phyloP scores from a whole-genome alignment of 1,284 basidiomycete genomes.

The Peniophora sp. region DNA sequence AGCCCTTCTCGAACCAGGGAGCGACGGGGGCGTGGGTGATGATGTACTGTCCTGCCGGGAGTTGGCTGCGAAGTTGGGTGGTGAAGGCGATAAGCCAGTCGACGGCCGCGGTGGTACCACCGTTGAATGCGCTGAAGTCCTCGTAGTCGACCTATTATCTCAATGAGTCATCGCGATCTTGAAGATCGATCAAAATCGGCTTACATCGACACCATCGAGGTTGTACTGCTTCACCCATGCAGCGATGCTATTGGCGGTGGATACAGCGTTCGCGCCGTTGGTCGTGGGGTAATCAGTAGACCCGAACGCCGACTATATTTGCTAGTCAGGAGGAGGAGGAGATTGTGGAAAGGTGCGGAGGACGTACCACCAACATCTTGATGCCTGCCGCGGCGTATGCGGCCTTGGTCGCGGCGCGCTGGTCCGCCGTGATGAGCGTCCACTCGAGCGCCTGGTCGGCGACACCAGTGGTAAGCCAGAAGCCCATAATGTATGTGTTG shows the following conservation, averaged over 20 bases:
- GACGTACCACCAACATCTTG: conserved; percentile 35
- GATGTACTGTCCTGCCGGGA: conserved; percentile 26
- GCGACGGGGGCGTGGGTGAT: conserved; percentile 24
- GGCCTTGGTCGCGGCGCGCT: conserved; percentile 35
- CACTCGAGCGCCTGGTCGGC: conserved; percentile 41
- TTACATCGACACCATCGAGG: conserved; percentile 27
- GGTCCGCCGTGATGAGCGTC: conserved; percentile 29
- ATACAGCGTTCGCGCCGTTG: conserved; percentile 32
- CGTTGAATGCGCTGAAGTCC: conserved; percentile 41
- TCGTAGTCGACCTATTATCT: conserved; percentile 15
- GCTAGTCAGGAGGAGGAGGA: too few relatives aligned
- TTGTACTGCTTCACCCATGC: conserved; percentile 40
- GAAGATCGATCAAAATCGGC: conserved; percentile 25
- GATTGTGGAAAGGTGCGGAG: too few relatives aligned
- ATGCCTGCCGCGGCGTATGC: conserved; percentile 51
- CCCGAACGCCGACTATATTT: conserved; percentile 53
- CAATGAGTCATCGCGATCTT: background rate
- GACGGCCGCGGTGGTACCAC: conserved; percentile 28
- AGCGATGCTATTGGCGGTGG: conserved; percentile 40
- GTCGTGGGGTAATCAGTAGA: conserved; percentile 29
- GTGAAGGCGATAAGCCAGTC: conserved; percentile 38
- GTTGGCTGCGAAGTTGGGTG: conserved; percentile 23
- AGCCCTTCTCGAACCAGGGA: conserved; percentile 15
- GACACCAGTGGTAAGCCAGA: conserved; percentile 40
- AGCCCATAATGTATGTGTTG: conserved; percentile 27